Evolutionary conservation across 176 grass and related monocot genomes (phyloP).

Genomic region (Cymbopogon citratus): DNA sequence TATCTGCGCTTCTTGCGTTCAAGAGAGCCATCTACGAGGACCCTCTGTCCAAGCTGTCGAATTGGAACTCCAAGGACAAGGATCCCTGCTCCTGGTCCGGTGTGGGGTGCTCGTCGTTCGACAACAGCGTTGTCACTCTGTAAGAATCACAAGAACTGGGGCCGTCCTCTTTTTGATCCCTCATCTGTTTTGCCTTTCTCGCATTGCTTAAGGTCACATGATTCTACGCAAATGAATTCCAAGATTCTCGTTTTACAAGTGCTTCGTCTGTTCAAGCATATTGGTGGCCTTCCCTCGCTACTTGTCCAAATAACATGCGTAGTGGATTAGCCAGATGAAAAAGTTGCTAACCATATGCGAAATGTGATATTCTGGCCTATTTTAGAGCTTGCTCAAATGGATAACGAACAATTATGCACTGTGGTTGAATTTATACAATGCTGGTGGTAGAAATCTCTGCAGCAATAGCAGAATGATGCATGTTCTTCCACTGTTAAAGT

Average conservation of each 20-base stretch:
- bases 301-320: neutral
- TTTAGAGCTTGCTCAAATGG: neutral
- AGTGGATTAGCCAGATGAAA: neutral
- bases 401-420: neutral
- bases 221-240: neutral
- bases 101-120: constrained; percentile 45
- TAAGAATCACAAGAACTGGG: constrained; percentile 29
- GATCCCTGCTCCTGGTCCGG: constrained; percentile 65
- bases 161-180: neutral
- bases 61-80: constrained; percentile 60
- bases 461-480: constrained; percentile 21
- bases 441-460: neutral
- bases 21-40: constrained; percentile 61
- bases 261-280: neutral
- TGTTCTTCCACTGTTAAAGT: constrained; percentile 13
- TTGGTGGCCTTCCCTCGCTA: neutral
- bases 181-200: neutral
- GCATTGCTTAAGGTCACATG: neutral
- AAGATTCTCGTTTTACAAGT: neutral
- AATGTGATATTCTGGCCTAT: neutral
- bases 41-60: constrained; percentile 59
- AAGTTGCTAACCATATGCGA: neutral
- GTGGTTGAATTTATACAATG: neutral
- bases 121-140: constrained; percentile 61
- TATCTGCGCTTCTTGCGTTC: constrained; percentile 55